Evolutionary conservation across 208 protist genomes (phyloP).

Genomic region (Entamoeba histolytica): DNA sequence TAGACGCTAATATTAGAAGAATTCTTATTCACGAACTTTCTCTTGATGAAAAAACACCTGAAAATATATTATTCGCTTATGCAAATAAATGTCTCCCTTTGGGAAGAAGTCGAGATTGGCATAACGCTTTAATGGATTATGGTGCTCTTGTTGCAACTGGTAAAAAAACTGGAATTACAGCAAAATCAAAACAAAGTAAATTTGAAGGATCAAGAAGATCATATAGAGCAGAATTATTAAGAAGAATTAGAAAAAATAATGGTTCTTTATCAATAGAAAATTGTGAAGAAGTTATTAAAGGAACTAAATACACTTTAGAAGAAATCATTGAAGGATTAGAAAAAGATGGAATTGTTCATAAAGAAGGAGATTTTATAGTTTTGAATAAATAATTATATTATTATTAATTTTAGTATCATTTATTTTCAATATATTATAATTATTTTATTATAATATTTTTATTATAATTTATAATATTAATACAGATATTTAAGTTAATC

Average conservation of each 20-base stretch:
- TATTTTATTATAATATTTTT: too few relatives aligned
- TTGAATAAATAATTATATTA: neutral
- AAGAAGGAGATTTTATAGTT: neutral
- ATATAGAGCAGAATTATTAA: neutral
- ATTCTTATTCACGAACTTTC: neutral
- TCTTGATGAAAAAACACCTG: neutral
- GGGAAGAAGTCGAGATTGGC: neutral
- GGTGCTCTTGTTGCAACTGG: neutral
- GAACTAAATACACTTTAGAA: neutral
- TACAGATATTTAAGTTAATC: too few relatives aligned
- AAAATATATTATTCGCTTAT: neutral
- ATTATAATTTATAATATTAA: too few relatives aligned
- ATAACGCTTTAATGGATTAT: neutral
- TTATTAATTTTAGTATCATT: neutral
- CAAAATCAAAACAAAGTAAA: neutral
- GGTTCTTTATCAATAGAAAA: neutral
- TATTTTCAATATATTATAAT: too few relatives aligned
- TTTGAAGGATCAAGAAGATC: neutral
- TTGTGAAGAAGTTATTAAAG: neutral
- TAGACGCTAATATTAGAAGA: neutral
- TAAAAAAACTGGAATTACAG: neutral
- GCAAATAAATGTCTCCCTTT: neutral
- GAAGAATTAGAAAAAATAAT: neutral
- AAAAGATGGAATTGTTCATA: neutral
- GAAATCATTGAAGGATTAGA: neutral